Evolutionary conservation across 257 asterid species (phyloP), one percentile per base, ranked within the genome.

Genomic region (Solanum okadae): DNA sequence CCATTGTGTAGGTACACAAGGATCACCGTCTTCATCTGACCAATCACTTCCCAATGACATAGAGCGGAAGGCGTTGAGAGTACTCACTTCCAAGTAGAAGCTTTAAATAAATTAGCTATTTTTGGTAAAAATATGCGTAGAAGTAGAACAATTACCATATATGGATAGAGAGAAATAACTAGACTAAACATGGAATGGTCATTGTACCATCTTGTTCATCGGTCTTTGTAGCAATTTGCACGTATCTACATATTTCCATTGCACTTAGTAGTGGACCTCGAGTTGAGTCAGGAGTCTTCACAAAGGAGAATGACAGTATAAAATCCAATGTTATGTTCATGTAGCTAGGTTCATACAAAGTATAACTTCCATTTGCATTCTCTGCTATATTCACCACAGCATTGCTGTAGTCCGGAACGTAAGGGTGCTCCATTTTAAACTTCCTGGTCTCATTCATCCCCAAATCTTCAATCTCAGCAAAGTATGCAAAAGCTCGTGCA

Each of bases 381-480:
- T 97, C 99, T 73, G 96, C 98, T 84, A 96, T 92, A 89, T 97
- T 97, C 87, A 97, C 99, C 87, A 97, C 98, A 10, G 99, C 99
- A 88, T 91, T 94, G 95, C 98, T 97, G 76, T 97, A 97, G 86
- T 97, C 99, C 3, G 94, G 94, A 86, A 89, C 90, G 87, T 90
- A 88, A 87, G 99, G 99, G 81, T 94, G 94, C 86, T 93, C 95
- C 98, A 96, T 97, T 87, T 91, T 94, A 34, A 97, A 97, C 76
- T 97, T 97, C 44, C 99, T 87, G 10, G 94, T 96, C 52, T 97
- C 96, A 11, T 94, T 96, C 5, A 11, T 91, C 35, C 91, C 90
- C 92, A 97, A 86, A 52, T 96, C 96, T 89, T 97, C 91, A 16
- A 97, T 97, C 90, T 97, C 99, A 33, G 99, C 99, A 44, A 97